These are phyloP conservation scores for Conticribra weissflogii DNA, from an alignment of 108 stramenopile genomes.

Conservation along the genomic window DNA sequence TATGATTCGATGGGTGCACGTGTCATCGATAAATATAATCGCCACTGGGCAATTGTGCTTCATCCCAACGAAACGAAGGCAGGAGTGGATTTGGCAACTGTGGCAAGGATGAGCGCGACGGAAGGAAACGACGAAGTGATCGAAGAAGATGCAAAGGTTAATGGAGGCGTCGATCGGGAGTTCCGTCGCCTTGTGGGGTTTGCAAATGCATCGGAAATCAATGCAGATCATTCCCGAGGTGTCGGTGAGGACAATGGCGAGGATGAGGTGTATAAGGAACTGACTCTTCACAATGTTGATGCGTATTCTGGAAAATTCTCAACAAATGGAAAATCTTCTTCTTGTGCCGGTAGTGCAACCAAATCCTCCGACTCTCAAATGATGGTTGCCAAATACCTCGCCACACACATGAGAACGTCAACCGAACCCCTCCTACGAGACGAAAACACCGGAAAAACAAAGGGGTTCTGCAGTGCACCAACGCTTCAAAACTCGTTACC, in stretches of 20 bases:
- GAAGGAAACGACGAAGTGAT: slow-evolving; percentile 54
- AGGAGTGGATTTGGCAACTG: slow-evolving; percentile 62
- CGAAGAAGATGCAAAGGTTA: slow-evolving; percentile 74
- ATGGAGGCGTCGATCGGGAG: slow-evolving; percentile 75
- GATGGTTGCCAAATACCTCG: slow-evolving; percentile 62
- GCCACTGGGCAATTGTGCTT: slow-evolving; percentile 88
- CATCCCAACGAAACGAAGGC: slow-evolving; percentile 82
- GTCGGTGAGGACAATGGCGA: slow-evolving; percentile 65
- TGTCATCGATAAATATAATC: slow-evolving; percentile 88
- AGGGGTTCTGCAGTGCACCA: slow-evolving; percentile 38
- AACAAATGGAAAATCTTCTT: background rate
- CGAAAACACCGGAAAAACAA: slow-evolving; percentile 23
- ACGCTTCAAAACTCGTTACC: slow-evolving; percentile 61
- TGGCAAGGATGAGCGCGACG: slow-evolving; percentile 58
- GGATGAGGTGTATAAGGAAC: slow-evolving; percentile 21
- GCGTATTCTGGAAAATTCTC: slow-evolving; percentile 65
- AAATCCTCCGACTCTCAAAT: slow-evolving; percentile 47
- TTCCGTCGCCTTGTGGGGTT: slow-evolving; percentile 77
- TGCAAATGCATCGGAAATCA: slow-evolving; percentile 59
- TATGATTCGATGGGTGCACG: slow-evolving; percentile 66
- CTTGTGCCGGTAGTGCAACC: slow-evolving; percentile 5
- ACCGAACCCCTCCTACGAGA: slow-evolving; percentile 33
- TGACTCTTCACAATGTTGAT: slow-evolving; percentile 72
- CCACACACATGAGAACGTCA: slow-evolving; percentile 36
- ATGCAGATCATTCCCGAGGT: slow-evolving; percentile 81